Percentiles rank a stretch among this genome's conserved stretches.
Evolutionary conservation across 306 rosid genomes (phyloP).

Genomic region (Hippophae tibetana): DNA sequence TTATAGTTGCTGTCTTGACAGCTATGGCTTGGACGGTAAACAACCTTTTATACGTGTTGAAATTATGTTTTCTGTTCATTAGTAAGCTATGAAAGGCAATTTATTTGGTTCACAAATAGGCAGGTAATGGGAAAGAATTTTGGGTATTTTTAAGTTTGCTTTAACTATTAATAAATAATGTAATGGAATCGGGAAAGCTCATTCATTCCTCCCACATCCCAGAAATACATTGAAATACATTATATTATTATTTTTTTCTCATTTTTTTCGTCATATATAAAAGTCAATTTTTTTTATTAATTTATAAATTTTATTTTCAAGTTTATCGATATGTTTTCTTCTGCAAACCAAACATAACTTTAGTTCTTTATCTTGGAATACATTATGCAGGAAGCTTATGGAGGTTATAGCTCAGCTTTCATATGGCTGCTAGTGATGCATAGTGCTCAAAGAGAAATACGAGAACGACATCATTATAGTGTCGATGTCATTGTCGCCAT

Average conservation of each 20-base stretch:
- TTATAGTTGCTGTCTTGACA: constrained; percentile 88
- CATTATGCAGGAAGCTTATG: constrained; percentile 80
- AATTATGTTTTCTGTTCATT: constrained; percentile 2
- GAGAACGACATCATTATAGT: constrained; percentile 81
- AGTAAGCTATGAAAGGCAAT: constrained; percentile 6
- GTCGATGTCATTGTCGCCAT: constrained; percentile 81
- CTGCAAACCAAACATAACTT: not conserved
- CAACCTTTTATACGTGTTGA: constrained; percentile 8
- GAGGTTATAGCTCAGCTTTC: constrained; percentile 79
- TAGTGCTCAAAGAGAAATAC: constrained; percentile 86
- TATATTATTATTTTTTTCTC: too few relatives aligned
- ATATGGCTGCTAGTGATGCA: constrained; percentile 79
- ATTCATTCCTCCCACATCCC: too few relatives aligned
- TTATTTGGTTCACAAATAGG: not conserved
- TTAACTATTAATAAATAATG: too few relatives aligned
- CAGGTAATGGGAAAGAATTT: too few relatives aligned
- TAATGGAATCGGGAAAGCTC: too few relatives aligned
- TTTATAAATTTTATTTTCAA: too few relatives aligned
- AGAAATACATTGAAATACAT: too few relatives aligned
- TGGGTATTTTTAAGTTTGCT: too few relatives aligned
- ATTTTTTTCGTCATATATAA: too few relatives aligned
- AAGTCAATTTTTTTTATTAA: too few relatives aligned
- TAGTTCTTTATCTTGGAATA: constrained; percentile 8
- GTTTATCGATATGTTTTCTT: too few relatives aligned
- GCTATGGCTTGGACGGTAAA: constrained; percentile 99